Conservation (phyloP, 1,284 basidiomycete species). For the Vanrija sp. region DNA sequence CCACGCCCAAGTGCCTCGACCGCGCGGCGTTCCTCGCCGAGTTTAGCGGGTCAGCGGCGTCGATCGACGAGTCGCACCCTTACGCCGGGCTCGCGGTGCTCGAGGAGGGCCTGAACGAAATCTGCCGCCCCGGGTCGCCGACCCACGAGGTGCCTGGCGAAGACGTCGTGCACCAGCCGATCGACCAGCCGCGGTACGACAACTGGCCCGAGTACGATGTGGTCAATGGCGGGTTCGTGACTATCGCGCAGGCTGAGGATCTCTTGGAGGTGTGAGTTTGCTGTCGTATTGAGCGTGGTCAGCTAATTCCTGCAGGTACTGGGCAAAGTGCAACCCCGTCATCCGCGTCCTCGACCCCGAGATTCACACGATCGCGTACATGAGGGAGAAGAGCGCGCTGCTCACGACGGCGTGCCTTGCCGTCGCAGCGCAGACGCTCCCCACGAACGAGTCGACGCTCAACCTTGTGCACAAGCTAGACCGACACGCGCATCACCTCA, state of each 20-base stretch:
- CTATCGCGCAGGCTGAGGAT: background rate
- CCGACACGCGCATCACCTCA: slow-evolving; percentile 8
- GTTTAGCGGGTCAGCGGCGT: too few relatives aligned
- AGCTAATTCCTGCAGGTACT: slow-evolving; percentile 3
- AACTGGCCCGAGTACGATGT: slow-evolving; percentile 10
- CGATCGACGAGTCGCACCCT: slow-evolving; percentile 10
- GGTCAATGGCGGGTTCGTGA: background rate
- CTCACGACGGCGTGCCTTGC: slow-evolving; percentile 8
- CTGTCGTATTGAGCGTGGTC: too few relatives aligned
- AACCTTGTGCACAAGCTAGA: slow-evolving; percentile 9
- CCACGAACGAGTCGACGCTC: slow-evolving; percentile 6
- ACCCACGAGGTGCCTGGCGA: slow-evolving; percentile 2
- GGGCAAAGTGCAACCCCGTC: slow-evolving; percentile 12
- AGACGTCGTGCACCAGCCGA: slow-evolving; percentile 11
- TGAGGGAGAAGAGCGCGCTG: slow-evolving; percentile 5
- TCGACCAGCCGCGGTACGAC: slow-evolving; percentile 16
- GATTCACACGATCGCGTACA: slow-evolving; percentile 11
- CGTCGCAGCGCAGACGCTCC: slow-evolving; percentile 15
- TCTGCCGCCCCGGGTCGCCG: background rate
- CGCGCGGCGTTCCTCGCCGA: background rate
- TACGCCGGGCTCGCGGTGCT: slow-evolving; percentile 15
- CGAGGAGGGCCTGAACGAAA: slow-evolving; percentile 10
- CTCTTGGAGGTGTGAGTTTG: too few relatives aligned
- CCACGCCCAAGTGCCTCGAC: slow-evolving; percentile 17
- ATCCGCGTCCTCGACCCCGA: slow-evolving; percentile 13